Conservation (phyloP, 1,284 basidiomycete species). For the Kalmanozyma brasiliensis region DNA sequence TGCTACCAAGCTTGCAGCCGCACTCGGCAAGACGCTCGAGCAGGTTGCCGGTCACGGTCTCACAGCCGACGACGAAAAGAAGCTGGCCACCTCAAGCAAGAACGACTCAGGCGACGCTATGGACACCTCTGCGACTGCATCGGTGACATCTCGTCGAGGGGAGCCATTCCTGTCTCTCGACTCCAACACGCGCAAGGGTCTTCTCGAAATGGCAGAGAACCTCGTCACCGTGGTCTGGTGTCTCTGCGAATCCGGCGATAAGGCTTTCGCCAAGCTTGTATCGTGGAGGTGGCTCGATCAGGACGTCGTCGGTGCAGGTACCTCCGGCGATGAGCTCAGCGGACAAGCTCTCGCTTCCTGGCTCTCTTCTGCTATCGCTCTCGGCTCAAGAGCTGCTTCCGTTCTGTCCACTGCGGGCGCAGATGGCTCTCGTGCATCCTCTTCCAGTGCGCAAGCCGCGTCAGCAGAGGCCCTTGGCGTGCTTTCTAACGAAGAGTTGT, state of each 20-base stretch:
- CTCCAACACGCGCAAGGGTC: conserved; percentile 41
- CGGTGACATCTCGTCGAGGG: not conserved
- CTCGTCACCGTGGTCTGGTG: conserved; percentile 54
- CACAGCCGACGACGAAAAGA: conserved; percentile 26
- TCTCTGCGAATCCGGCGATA: conserved; percentile 53
- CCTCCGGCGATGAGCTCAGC: conserved; percentile 23
- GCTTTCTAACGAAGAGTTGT: conserved; percentile 46
- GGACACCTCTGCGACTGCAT: conserved; percentile 5
- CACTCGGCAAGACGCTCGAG: conserved; percentile 42
- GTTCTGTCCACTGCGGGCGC: conserved; percentile 28
- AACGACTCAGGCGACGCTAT: conserved; percentile 7
- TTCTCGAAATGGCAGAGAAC: conserved; percentile 55
- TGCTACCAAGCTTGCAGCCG: conserved; percentile 54
- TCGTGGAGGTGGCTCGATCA: conserved; percentile 48
- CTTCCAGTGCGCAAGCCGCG: conserved; percentile 1
- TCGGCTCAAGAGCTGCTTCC: conserved; percentile 39
- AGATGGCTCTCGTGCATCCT: conserved; percentile 25
- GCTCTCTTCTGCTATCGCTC: conserved; percentile 45
- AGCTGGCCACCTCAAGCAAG: conserved; percentile 18
- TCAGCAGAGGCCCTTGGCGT: conserved; percentile 17
- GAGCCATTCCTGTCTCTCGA: conserved; percentile 49
- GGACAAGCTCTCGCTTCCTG: conserved; percentile 47
- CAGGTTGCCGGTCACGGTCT: conserved; percentile 32
- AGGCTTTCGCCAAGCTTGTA: conserved; percentile 44
- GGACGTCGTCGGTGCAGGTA: conserved; percentile 19